Base-by-base conservation (phyloP, 768 basidiomycete species). In the Tylopilus rubrobrunneus region DNA sequence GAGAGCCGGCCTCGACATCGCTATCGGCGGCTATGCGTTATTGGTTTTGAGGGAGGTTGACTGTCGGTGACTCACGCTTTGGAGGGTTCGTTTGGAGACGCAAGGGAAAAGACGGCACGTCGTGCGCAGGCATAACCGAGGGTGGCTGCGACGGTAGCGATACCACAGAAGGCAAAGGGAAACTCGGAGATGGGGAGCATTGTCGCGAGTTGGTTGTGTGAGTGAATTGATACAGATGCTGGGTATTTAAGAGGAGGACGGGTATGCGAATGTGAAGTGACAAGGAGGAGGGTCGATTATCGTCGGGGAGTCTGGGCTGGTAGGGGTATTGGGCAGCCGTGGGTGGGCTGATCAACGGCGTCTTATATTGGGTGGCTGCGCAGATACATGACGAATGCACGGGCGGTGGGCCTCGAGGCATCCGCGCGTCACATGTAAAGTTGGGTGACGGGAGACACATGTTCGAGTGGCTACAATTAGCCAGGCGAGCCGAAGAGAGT, bases 91-190 rank as follows among this genome's bases (percentile, higher is more conserved):
- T 53, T 53, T 28, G 57, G n/a, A 34, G 64, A 37, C 43, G 57
- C 43, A 11, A 67, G 47, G 37, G 62, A 55, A 19, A 51, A 44
- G 31, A 50, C 58, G 10, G 65, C 67, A 52, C 76, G 77, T 48
- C 81, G 78, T 21, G 77, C 69, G 56, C 74, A 82, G 4, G 80
- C 79, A 57, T 83, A 84, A 47, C 82, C 80, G 25, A 83, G 75
- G 14, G 79, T 80, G 8, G 81, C 82, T 50, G 82, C 81, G 57
- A 83, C 76, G 15, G 82, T 82, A 29, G 82, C 81, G 52, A 84
- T 71, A 56, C 81, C 79, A 48, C 76, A 79, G 51, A 81, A 75
- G 28, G 81, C 76, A 54, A 81, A 73, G 67, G 78, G 81, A 63
- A 82, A 72, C 56, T 83, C 82, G 49, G 71, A 70, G 15, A 77